Evolutionary conservation across 73 alveolate genomes (phyloP), one percentile per base, ranked within the genome.

Genomic region (Stentor coeruleus): DNA sequence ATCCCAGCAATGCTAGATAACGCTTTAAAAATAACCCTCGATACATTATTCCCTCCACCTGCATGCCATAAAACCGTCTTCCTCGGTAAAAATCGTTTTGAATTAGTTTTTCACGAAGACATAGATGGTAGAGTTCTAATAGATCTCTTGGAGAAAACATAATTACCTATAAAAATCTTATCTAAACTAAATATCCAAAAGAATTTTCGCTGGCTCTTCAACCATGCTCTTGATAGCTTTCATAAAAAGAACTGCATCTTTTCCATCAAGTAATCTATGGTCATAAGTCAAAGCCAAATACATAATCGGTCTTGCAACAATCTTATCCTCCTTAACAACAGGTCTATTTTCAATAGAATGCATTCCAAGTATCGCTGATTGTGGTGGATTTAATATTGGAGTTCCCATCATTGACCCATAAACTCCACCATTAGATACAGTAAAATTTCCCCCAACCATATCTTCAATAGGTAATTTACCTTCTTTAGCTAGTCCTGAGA

Each of bases 361-460:
- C 98, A 93, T 93, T 35, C 98, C 98, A 30, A 93, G 85, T 73
- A 93, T 93, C n/a, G 98, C 98, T 3, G 93, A 84, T 85, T 93
- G 91, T 30, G 98, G 98, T 59, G 96, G 96, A 86, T 93, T 93
- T 41, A 93, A 88, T 38, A 93, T 93, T 55, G 96, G 98, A 75
- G 95, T 93, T 59, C 96, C 98, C 95, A 93, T 90, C 90, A 93
- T 85, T 66, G 96, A 90, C 49, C 98, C 98, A 84, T 83, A 93
- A 40, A 91, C 91, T 41, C 98, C 98, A 59, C 98, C 98, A 76
- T 93, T 93, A 6, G 98, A 88, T 74, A 93, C 91, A 57, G 98
- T 93, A 87, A 91, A 93, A 58, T 95, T 89, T 58, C 98, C 98
- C 31, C 98, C 98, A 30, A 89, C 93, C 98, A 93, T 93, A 55